These are phyloP conservation scores for Ascoidea tarda DNA, from an alignment of 805 yeast species.

Conservation along the genomic window DNA sequence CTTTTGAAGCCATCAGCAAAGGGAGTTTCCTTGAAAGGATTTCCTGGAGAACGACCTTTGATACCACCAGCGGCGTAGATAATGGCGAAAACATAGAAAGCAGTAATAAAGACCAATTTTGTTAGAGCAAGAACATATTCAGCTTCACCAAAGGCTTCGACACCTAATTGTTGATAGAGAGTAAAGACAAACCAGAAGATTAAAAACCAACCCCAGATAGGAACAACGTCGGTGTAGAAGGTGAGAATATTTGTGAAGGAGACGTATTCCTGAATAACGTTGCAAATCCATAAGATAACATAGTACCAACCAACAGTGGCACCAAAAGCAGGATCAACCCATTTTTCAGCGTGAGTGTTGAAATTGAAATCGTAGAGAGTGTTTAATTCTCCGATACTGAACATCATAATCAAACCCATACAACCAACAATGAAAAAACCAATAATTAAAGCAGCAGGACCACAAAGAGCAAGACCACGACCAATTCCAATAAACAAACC, in stretches of 20 bases:
- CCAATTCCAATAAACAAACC: constrained; percentile 43
- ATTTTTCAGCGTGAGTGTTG: constrained; percentile 34
- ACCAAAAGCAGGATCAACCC: constrained; percentile 41
- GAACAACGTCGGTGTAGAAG: constrained; percentile 36
- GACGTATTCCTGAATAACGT: constrained; percentile 40
- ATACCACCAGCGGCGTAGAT: constrained; percentile 29
- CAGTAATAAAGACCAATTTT: constrained; percentile 29
- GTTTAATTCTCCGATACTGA: constrained; percentile 40
- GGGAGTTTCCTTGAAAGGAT: constrained; percentile 20
- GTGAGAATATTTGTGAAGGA: constrained; percentile 33
- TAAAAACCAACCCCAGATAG: constrained; percentile 39
- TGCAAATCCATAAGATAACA: constrained; percentile 42
- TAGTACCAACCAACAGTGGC: constrained; percentile 40
- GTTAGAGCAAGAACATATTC: constrained; percentile 38
- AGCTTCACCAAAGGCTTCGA: constrained; percentile 40
- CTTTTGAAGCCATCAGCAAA: constrained; percentile 35
- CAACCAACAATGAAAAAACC: constrained; percentile 41
- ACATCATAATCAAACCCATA: constrained; percentile 40
- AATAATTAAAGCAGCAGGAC: constrained; percentile 36
- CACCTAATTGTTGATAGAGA: constrained; percentile 35
- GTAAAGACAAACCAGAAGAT: constrained; percentile 39
- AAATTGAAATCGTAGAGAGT: constrained; percentile 40
- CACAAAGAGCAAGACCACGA: constrained; percentile 31
- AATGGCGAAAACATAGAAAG: constrained; percentile 37
- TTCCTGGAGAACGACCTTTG: constrained; percentile 18